Evolutionary conservation across 495 filamentous ascomycete species (phyloP), one percentile per base, ranked within the genome.

Genomic region (Penicillium maclennaniae): DNA sequence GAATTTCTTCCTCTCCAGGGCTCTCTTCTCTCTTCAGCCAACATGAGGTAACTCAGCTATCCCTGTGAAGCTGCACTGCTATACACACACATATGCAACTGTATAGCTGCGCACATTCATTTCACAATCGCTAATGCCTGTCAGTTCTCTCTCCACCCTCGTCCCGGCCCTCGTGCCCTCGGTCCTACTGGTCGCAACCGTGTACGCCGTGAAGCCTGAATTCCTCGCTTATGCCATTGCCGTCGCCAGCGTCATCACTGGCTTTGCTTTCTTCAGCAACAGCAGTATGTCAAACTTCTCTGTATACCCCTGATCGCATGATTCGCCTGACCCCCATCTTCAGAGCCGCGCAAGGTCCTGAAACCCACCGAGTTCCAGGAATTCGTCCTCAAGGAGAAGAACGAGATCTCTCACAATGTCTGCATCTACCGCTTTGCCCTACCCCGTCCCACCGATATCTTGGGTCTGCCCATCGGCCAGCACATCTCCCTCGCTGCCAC

Each of bases 401-500:
- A 83, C 31, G 80, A 89, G 50, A 84, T 96, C 71, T 95, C 92
- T 19, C 92, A 96, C 81, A 97, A 97, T 80, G 92, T 96, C 49
- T 89, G 91, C 68, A 96, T 98, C 74, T 97, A 98, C 79, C 91
- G 91, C 60, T 97, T 97, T 72, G 72, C 76, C 39, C 87, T 98
- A 34, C 92, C 92, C 44, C 69, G 78, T 50, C 74, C 84, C 19
- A 86, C 77, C 55, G 80, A 88, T 62, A 91, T 96, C 69, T 88
- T 98, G 56, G 92, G 93, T 61, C 86, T 98, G 17, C 93, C 93
- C 51, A 98, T 97, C 73, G 93, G 93, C 60, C 93, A 98, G 70
- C 93, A 98, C 76, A 95, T 98, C 76, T 96, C 92, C 55, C 87
- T 98, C 66, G 87, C 86, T 59, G 92, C 92, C 34, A 83, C 72